These are phyloP conservation scores for Ilex paraguariensis DNA, from an alignment of 305 asterid species.

Conservation along the genomic window DNA sequence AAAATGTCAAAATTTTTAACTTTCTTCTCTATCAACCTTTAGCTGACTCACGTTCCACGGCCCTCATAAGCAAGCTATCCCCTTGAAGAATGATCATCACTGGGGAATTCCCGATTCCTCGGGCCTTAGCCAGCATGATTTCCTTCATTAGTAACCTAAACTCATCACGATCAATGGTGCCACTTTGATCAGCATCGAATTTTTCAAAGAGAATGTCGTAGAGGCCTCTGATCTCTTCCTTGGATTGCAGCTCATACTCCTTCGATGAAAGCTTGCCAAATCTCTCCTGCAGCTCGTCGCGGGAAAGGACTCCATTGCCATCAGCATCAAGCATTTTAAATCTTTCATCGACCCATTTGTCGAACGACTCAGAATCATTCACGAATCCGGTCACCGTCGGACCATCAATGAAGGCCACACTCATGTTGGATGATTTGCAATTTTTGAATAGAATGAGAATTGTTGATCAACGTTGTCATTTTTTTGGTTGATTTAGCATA, in stretches of 20 bases:
- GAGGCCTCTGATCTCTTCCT: slow-evolving; percentile 43
- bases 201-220: slow-evolving; percentile 43
- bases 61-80: slow-evolving; percentile 75
- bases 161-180: slow-evolving; percentile 36
- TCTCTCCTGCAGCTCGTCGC: slow-evolving; percentile 45
- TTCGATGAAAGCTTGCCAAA: slow-evolving; percentile 31
- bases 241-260: slow-evolving; percentile 57
- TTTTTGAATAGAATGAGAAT: background rate
- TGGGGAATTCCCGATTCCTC: slow-evolving; percentile 58
- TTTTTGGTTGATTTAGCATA: background rate
- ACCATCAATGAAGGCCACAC: slow-evolving; percentile 48
- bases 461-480: background rate
- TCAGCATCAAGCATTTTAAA: slow-evolving; percentile 48
- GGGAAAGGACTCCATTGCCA: slow-evolving; percentile 51
- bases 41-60: slow-evolving; percentile 33
- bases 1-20: background rate
- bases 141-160: slow-evolving; percentile 48
- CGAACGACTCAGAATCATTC: slow-evolving; percentile 37
- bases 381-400: slow-evolving; percentile 40
- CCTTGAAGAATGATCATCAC: slow-evolving; percentile 55
- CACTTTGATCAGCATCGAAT: slow-evolving; percentile 44
- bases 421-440: slow-evolving; percentile 25
- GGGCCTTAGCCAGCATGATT: slow-evolving; percentile 68
- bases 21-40: background rate
- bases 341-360: slow-evolving; percentile 38